phyloP scores from a whole-genome alignment of 805 yeast species.

The Zygotorulaspora danielsina region DNA sequence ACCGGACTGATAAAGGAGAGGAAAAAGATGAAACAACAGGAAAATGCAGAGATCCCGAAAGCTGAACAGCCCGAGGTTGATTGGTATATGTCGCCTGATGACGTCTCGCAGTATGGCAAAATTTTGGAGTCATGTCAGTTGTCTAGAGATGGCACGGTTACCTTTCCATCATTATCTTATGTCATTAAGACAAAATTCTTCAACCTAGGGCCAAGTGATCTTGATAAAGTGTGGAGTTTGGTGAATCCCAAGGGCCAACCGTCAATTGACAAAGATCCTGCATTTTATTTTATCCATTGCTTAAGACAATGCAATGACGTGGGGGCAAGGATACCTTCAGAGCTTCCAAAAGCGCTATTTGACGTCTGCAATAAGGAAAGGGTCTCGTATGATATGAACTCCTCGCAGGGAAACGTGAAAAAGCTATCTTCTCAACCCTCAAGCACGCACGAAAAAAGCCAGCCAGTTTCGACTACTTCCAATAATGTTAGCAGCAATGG shows the following conservation, averaged over 20 bases:
- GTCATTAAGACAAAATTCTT: conserved; percentile 59
- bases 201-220: conserved; percentile 77
- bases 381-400: conserved; percentile 64
- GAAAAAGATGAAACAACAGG: conserved; percentile 47
- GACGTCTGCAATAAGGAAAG: conserved; percentile 87
- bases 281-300: conserved; percentile 82
- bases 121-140: conserved; percentile 52
- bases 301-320: conserved; percentile 80
- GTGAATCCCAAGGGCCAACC: conserved; percentile 86
- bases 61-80: conserved; percentile 50
- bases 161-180: conserved; percentile 64
- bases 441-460: conserved; percentile 38
- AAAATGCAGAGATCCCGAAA: conserved; percentile 26
- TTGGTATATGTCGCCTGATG: conserved; percentile 95
- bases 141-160: conserved; percentile 79
- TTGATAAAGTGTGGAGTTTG: conserved; percentile 88
- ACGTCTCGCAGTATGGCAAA: conserved; percentile 70
- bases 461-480: conserved; percentile 19
- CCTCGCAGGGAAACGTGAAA: conserved; percentile 47
- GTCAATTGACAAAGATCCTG: conserved; percentile 91
- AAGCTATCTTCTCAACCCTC: conserved; percentile 19
- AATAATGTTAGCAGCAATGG: background rate
- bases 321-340: conserved; percentile 79
- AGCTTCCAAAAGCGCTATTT: conserved; percentile 89
- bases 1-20: conserved; percentile 83